Base-by-base conservation (phyloP, 306 rosid genomes). In the Chamaecrista fasciculata region DNA sequence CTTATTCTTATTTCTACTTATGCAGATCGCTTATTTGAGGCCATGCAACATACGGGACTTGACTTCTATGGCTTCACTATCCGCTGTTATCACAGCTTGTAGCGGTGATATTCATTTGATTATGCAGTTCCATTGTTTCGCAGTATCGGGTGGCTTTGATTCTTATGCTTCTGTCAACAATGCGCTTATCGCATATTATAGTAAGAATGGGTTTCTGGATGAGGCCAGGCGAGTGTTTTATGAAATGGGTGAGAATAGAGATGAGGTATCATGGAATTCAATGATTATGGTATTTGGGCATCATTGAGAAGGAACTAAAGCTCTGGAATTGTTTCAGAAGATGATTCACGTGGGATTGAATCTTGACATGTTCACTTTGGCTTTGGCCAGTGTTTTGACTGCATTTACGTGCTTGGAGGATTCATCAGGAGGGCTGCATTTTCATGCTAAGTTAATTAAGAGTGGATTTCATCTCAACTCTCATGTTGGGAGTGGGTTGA, bases 361-460 rank as follows among this genome's bases (percentile, higher is more conserved):
- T 26, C 82, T 89, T 50, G 97, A 89, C 69, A 81, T 87, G 95
- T 92, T 87, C 76, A 89, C 96, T 18, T 79, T 83, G 88, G 96
- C 96, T 18, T 79, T 83, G 88, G 96, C 96, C 0, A 92, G 91
- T 67, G 95, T 89, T 67, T 89, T 92, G 79, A 83, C 92, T 66
- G 96, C 93, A 0, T 84, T 88, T 69, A 82, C 92, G 10, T 82
- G 84, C 46, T 60, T 83, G 68, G 77, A 82, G 75, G 94, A 89
- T 82, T 82, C 89, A 62, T 62, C 39, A 19, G 96, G 95, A 53
- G 97, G 91, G 46, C 79, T 69, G 75, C 95, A 92, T 82, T 86
- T 86, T 74, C 97, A 91, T 76, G 92, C 86, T 61, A 85, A 68
- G 79, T 70, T 88, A 81, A 83, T 89, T 71, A 89, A 92, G 83